Evolutionary conservation across 2,329 filamentous ascomycete species (phyloP).

Genomic region (Balansia obtecta): DNA sequence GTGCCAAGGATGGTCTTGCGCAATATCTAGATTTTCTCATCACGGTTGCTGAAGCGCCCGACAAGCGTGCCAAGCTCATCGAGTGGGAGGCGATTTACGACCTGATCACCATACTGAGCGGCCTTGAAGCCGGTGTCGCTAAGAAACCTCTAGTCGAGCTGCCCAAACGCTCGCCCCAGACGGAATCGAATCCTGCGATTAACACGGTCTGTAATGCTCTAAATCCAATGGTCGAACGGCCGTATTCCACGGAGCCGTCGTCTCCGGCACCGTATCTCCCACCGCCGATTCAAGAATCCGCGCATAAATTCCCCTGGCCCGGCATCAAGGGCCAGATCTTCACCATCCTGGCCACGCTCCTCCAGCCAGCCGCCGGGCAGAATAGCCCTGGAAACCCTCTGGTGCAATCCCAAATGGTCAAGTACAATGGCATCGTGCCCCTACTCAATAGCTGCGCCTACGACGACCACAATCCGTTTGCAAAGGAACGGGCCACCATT

Average conservation of each 20-base stretch:
- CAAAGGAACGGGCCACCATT: slow-evolving; percentile 81
- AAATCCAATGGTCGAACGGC: slow-evolving; percentile 45
- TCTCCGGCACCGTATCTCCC: slow-evolving; percentile 24
- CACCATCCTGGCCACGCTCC: slow-evolving; percentile 74
- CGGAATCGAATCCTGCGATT: slow-evolving; percentile 19
- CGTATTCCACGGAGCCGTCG: slow-evolving; percentile 34
- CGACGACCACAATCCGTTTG: slow-evolving; percentile 88
- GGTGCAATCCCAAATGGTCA: slow-evolving; percentile 80
- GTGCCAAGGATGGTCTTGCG: slow-evolving; percentile 86
- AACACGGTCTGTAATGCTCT: slow-evolving; percentile 5
- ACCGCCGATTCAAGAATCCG: slow-evolving; percentile 45
- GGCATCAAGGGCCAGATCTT: slow-evolving; percentile 88
- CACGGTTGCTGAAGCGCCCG: slow-evolving; percentile 73
- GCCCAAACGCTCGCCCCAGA: slow-evolving; percentile 17
- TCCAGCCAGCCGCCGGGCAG: slow-evolving; percentile 63
- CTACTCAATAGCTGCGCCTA: slow-evolving; percentile 82
- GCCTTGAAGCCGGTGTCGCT: slow-evolving; percentile 76
- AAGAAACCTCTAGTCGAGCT: slow-evolving; percentile 57
- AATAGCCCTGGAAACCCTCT: slow-evolving; percentile 52
- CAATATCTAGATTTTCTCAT: slow-evolving; percentile 92
- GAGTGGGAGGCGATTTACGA: slow-evolving; percentile 90
- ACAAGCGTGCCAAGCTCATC: slow-evolving; percentile 73
- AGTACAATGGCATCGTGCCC: slow-evolving; percentile 74
- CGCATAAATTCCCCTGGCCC: slow-evolving; percentile 52
- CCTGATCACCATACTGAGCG: slow-evolving; percentile 73